Evolutionary conservation across 257 asterid genomes (phyloP).

Genomic region (Sherardia arvensis): DNA sequence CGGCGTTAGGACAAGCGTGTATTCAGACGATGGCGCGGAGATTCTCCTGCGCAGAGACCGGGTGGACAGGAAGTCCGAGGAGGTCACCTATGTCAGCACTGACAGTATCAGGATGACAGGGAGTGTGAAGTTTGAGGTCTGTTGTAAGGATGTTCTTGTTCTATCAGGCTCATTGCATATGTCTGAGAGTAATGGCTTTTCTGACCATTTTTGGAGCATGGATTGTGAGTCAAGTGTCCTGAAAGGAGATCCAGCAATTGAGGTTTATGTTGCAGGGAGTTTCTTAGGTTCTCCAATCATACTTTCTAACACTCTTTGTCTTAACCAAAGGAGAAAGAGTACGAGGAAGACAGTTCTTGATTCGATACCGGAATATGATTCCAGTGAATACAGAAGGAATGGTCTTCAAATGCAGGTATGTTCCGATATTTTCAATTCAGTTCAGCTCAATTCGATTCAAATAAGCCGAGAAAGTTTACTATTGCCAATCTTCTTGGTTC

Average conservation of each 20-base stretch:
- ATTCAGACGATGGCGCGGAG: slow-evolving; percentile 44
- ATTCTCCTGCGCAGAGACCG: slow-evolving; percentile 51
- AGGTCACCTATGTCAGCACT: slow-evolving; percentile 56
- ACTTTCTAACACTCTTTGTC: slow-evolving; percentile 44
- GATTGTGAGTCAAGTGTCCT: slow-evolving; percentile 36
- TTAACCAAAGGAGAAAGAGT: slow-evolving; percentile 45
- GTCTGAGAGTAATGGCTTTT: slow-evolving; percentile 24
- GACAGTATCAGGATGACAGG: slow-evolving; percentile 53
- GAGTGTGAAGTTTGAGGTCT: slow-evolving; percentile 55
- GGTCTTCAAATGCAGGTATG: slow-evolving; percentile 37
- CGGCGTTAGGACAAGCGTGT: slow-evolving; percentile 46
- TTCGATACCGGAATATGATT: slow-evolving; percentile 58
- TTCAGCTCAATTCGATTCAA: not conserved
- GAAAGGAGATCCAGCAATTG: slow-evolving; percentile 34
- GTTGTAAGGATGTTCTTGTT: slow-evolving; percentile 28
- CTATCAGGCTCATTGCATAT: slow-evolving; percentile 42
- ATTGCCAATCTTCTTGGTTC: slow-evolving; percentile 26
- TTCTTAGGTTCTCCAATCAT: slow-evolving; percentile 51
- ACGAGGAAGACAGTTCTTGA: slow-evolving; percentile 46
- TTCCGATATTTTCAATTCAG: not conserved
- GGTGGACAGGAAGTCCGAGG: slow-evolving; percentile 47
- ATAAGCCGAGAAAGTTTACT: not conserved
- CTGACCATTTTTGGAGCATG: slow-evolving; percentile 43
- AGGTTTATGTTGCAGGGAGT: slow-evolving; percentile 67
- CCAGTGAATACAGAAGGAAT: slow-evolving; percentile 21